These are phyloP conservation scores for Avicennia marina DNA, from an alignment of 257 asterid species.

Conservation along the genomic window DNA sequence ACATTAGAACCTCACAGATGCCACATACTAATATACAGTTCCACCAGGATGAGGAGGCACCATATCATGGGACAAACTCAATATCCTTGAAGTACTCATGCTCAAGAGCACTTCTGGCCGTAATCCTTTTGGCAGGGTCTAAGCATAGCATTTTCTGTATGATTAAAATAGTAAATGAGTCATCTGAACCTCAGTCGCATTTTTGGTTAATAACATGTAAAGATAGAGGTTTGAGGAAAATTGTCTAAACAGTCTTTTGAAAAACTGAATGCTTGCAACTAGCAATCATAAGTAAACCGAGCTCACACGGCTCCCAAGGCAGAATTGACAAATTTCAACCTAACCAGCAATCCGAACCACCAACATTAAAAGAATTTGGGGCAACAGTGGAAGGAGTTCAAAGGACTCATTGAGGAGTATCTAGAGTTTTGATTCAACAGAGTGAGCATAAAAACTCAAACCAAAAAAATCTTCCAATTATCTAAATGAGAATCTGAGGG, in stretches of 20 bases:
- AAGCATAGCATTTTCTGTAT: constrained; percentile 64
- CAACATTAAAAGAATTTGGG: not conserved
- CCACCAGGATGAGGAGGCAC: constrained; percentile 28
- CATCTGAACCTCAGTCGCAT: constrained; percentile 2
- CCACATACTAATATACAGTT: constrained; percentile 58
- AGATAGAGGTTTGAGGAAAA: not conserved
- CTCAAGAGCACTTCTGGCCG: constrained; percentile 86
- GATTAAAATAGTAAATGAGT: constrained; percentile 12
- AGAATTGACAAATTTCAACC: not conserved
- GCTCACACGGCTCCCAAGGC: not conserved
- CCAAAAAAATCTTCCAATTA: not conserved
- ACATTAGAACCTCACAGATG: constrained; percentile 30
- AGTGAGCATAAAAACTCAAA: not conserved
- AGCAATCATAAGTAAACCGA: not conserved
- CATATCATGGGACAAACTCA: constrained; percentile 50
- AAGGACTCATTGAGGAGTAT: not conserved
- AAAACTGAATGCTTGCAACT: not conserved
- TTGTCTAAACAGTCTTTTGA: no score
- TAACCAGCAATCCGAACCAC: not conserved
- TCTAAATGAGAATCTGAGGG: not conserved
- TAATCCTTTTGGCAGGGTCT: constrained; percentile 91
- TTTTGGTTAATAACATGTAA: constrained; percentile 10
- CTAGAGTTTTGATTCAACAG: no score
- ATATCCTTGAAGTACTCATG: constrained; percentile 89
- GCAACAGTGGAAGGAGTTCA: not conserved